phyloP scores from a whole-genome alignment of 2,329 filamentous ascomycete species.

The Colletotrichum neosansevieriae region DNA sequence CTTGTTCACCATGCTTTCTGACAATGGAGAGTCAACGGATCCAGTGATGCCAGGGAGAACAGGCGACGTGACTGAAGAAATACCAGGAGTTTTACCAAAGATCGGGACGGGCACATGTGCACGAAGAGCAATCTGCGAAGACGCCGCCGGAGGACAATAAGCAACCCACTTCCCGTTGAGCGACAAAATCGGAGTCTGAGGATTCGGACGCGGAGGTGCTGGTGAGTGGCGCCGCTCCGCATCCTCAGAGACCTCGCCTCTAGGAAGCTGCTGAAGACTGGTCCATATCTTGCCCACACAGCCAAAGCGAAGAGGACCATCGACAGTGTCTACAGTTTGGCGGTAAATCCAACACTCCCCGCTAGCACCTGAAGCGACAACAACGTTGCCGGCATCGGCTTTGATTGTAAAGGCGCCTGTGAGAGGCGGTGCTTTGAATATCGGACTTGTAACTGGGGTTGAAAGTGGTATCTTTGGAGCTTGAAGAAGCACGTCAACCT shows the following conservation, averaged over 20 bases:
- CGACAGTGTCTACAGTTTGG: constrained; percentile 58
- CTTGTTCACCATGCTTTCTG: constrained; percentile 79
- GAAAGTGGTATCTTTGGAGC: constrained; percentile 73
- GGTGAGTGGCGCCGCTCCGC: constrained; percentile 54
- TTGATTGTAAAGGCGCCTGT: constrained; percentile 80
- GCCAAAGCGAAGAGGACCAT: constrained; percentile 60
- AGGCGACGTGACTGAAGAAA: constrained; percentile 73
- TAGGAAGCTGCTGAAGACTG: constrained; percentile 74
- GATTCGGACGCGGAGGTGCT: constrained; percentile 54
- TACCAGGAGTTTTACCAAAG: constrained; percentile 66
- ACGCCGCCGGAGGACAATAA: constrained; percentile 79
- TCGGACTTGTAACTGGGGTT: constrained; percentile 69
- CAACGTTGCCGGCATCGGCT: constrained; percentile 77
- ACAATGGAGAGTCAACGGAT: constrained; percentile 77
- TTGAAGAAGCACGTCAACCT: constrained; percentile 79
- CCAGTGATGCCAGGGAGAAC: constrained; percentile 76
- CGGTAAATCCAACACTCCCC: constrained; percentile 88
- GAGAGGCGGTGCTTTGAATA: constrained; percentile 77
- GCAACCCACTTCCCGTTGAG: constrained; percentile 82
- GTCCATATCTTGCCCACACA: constrained; percentile 96
- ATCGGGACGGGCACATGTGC: constrained; percentile 71
- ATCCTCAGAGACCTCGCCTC: constrained; percentile 62
- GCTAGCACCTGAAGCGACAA: constrained; percentile 82
- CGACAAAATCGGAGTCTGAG: constrained; percentile 75
- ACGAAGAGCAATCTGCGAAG: constrained; percentile 76